These are phyloP conservation scores for Apocynum venetum DNA, from an alignment of 257 asterid genomes.

Conservation along the genomic window DNA sequence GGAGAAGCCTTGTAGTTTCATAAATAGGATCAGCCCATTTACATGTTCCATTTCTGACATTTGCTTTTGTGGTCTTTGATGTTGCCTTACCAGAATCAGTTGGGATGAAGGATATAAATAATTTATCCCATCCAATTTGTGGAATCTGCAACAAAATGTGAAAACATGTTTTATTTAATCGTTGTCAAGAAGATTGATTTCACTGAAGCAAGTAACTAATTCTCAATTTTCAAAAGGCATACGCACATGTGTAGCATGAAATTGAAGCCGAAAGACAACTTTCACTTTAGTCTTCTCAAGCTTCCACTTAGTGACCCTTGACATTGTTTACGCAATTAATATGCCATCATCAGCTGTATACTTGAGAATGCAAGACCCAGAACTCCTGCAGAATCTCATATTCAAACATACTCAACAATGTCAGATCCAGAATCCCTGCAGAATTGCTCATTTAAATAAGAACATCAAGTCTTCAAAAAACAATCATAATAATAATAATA, in stretches of 20 bases:
- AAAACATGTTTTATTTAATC: not conserved
- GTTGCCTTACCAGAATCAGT: constrained; percentile 81
- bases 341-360: constrained; percentile 42
- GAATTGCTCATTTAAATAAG: not conserved
- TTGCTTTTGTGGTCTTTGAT: constrained; percentile 90
- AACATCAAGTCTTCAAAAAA: not conserved
- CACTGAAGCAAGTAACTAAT: not conserved
- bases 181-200: not conserved
- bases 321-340: constrained; percentile 54
- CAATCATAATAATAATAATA: too few species aligned
- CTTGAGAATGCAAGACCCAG: constrained; percentile 16
- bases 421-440: not conserved
- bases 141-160: constrained; percentile 64
- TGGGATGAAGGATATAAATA: constrained; percentile 76
- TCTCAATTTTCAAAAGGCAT: not conserved
- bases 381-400: constrained; percentile 9
- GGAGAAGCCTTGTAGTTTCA: constrained; percentile 93
- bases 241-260: constrained; percentile 91
- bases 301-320: constrained; percentile 91
- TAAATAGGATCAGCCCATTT: constrained; percentile 99
- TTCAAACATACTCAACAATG: not conserved
- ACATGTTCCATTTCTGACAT: constrained; percentile 88
- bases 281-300: constrained; percentile 94
- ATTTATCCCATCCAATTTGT: constrained; percentile 94
- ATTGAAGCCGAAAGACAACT: constrained; percentile 98